phyloP scores from a whole-genome alignment of 495 filamentous ascomycete genomes.

The Xylaria castorea region DNA sequence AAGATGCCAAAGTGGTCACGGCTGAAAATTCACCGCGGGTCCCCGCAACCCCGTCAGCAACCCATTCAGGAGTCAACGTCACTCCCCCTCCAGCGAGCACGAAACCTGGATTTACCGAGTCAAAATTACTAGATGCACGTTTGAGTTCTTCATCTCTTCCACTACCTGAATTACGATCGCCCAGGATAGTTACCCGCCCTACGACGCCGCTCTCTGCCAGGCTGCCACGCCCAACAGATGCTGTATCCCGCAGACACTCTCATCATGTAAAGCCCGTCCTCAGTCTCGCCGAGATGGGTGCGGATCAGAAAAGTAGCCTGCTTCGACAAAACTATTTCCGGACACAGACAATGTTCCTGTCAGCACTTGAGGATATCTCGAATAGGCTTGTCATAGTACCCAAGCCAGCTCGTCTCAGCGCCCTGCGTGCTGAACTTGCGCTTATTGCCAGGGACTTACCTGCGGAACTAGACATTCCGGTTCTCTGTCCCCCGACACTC shows the following conservation, averaged over 20 bases:
- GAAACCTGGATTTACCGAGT: slow-evolving; percentile 46
- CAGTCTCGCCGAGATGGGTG: slow-evolving; percentile 61
- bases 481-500: slow-evolving; percentile 73
- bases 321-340: slow-evolving; percentile 77
- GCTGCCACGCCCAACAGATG: slow-evolving; percentile 58
- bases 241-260: slow-evolving; percentile 52
- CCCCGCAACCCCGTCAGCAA: slow-evolving; percentile 28
- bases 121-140: slow-evolving; percentile 55
- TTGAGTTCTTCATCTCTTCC: slow-evolving; percentile 70
- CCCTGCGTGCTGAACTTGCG: slow-evolving; percentile 75
- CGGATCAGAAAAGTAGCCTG: slow-evolving; percentile 64
- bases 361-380: slow-evolving; percentile 77
- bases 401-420: slow-evolving; percentile 76
- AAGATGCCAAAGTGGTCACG: slow-evolving; percentile 42
- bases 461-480: slow-evolving; percentile 77
- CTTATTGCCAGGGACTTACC: slow-evolving; percentile 75
- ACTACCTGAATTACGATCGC: slow-evolving; percentile 64
- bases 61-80: slow-evolving; percentile 30
- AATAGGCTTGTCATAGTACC: slow-evolving; percentile 76
- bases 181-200: slow-evolving; percentile 51
- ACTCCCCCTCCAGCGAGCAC: slow-evolving; percentile 33
- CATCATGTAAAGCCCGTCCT: slow-evolving; percentile 55
- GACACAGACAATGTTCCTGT: slow-evolving; percentile 73
- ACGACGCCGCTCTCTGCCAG: slow-evolving; percentile 59
- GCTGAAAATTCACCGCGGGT: slow-evolving; percentile 40